These are phyloP conservation scores for Teratosphaeria viscida DNA, from an alignment of 2,329 filamentous ascomycete genomes.

Conservation along the genomic window DNA sequence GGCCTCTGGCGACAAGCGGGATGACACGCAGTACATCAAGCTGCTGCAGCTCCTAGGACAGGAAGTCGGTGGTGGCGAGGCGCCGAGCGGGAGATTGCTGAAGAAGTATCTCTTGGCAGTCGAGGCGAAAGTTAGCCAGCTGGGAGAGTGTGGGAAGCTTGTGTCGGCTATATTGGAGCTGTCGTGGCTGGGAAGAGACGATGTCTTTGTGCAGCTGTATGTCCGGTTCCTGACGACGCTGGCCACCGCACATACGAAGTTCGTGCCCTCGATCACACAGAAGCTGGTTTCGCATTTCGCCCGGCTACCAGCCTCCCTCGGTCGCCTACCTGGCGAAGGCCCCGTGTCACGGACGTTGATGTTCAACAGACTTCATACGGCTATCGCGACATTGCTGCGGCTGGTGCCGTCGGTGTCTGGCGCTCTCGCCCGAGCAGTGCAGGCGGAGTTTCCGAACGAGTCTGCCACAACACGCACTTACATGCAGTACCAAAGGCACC, in stretches of 20 bases:
- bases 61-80: conserved; percentile 26
- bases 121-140: conserved; percentile 43
- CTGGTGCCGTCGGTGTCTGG: conserved; percentile 71
- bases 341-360: conserved; percentile 54
- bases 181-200: conserved; percentile 52
- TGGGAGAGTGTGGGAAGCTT: conserved; percentile 47
- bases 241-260: conserved; percentile 72
- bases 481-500: conserved; percentile 76
- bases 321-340: conserved; percentile 44
- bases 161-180: conserved; percentile 49
- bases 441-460: conserved; percentile 25
- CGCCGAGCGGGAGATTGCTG: conserved; percentile 42
- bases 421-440: conserved; percentile 47
- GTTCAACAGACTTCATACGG: conserved; percentile 63
- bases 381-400: conserved; percentile 63
- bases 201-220: conserved; percentile 47
- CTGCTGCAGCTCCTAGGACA: conserved; percentile 27
- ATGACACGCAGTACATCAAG: conserved; percentile 47
- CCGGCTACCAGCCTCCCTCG: conserved; percentile 44
- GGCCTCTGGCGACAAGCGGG: conserved; percentile 33
- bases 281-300: conserved; percentile 75
- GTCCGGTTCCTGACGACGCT: conserved; percentile 51
- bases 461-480: conserved; percentile 67
- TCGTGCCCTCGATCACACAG: conserved; percentile 61
- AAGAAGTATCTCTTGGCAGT: conserved; percentile 51